phyloP scores from a whole-genome alignment of 1,284 basidiomycete species.

The Fistulina hepatica region DNA sequence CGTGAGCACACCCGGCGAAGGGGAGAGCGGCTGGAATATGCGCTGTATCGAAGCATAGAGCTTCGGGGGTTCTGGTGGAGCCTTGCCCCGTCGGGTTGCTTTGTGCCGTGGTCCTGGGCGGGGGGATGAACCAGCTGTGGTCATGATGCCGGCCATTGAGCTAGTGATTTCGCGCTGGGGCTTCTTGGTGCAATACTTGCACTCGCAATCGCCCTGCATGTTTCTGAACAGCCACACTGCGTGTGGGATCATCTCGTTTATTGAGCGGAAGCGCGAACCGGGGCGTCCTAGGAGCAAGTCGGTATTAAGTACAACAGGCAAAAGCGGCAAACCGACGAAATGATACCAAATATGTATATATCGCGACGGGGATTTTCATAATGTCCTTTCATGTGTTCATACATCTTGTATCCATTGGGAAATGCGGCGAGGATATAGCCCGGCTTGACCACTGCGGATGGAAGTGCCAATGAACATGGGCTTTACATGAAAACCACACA shows the following conservation, averaged over 20 bases:
- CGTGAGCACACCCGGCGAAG: not conserved
- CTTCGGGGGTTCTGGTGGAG: not conserved
- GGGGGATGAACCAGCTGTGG: not conserved
- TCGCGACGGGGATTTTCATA: slow-evolving; percentile 50
- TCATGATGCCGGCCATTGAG: not conserved
- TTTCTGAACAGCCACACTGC: slow-evolving; percentile 67
- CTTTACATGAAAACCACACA: not conserved
- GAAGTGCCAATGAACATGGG: slow-evolving; percentile 23
- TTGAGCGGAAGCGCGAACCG: slow-evolving; percentile 52
- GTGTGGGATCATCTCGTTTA: slow-evolving; percentile 73
- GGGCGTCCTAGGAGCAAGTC: not conserved
- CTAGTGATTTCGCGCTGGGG: slow-evolving; percentile 48
- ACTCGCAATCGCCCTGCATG: slow-evolving; percentile 36
- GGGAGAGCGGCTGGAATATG: not conserved
- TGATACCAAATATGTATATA: slow-evolving; percentile 64
- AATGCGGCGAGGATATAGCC: slow-evolving; percentile 57
- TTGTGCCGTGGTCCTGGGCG: not conserved
- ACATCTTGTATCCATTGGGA: slow-evolving; percentile 61
- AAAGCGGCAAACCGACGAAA: not conserved
- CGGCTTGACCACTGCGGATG: too few relatives aligned
- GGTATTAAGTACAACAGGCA: not conserved
- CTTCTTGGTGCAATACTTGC: slow-evolving; percentile 70
- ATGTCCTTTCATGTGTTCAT: slow-evolving; percentile 61
- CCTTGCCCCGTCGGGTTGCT: not conserved
- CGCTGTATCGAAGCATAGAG: not conserved